These are phyloP conservation scores for Lachancea waltii DNA, from an alignment of 805 yeast species.

Conservation along the genomic window DNA sequence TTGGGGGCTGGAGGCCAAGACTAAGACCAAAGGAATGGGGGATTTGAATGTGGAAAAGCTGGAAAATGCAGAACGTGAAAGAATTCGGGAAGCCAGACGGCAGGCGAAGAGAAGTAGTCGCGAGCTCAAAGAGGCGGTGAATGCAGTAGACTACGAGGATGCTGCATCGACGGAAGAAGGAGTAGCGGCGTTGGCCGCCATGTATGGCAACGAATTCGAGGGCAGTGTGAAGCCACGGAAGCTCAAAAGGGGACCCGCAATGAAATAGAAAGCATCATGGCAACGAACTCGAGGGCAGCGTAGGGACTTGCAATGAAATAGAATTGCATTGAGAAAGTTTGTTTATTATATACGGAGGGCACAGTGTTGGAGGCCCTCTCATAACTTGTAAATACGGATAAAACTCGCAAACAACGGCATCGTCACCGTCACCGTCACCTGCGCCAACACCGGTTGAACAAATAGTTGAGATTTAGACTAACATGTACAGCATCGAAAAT, in stretches of 20 bases:
- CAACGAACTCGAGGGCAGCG: background rate
- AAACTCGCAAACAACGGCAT: too few relatives aligned
- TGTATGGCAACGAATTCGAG: slow-evolving; percentile 17
- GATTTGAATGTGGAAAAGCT: slow-evolving; percentile 23
- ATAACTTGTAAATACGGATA: too few relatives aligned
- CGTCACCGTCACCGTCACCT: too few relatives aligned
- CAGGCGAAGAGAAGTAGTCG: slow-evolving; percentile 17
- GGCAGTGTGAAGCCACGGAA: slow-evolving; percentile 8
- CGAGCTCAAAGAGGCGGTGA: slow-evolving; percentile 16
- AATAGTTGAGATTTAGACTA: too few relatives aligned
- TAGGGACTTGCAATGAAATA: too few relatives aligned
- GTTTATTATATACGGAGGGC: too few relatives aligned
- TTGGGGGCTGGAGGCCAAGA: slow-evolving; percentile 72
- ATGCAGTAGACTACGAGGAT: slow-evolving; percentile 11
- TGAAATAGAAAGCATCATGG: background rate
- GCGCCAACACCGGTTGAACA: too few relatives aligned
- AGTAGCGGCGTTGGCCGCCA: slow-evolving; percentile 14
- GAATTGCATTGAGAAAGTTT: too few relatives aligned
- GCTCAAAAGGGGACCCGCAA: background rate
- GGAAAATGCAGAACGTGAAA: slow-evolving; percentile 22
- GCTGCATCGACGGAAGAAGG: slow-evolving; percentile 9
- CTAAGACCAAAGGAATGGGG: slow-evolving; percentile 33
- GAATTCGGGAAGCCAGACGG: slow-evolving; percentile 17
- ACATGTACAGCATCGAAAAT: slow-evolving; percentile 11
- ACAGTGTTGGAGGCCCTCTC: too few relatives aligned